A percentile compares a stretch with the other conserved stretches of the same genome.
These are phyloP conservation scores for Russula dissimulans DNA, from an alignment of 768 basidiomycete species.

Conservation along the genomic window DNA sequence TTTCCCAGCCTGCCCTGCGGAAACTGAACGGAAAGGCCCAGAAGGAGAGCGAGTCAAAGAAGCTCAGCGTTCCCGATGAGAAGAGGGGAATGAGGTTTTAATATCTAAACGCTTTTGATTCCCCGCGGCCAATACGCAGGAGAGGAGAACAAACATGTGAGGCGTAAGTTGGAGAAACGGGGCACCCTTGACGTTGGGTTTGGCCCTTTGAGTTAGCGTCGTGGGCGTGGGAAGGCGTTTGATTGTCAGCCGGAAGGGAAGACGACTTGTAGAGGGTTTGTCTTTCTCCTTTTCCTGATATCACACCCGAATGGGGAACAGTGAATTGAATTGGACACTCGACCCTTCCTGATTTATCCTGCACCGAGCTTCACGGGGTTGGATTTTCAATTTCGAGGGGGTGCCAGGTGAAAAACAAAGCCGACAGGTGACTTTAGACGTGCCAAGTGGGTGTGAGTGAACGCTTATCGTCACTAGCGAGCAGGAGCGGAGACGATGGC, in stretches of 20 bases:
- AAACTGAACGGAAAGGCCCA: not conserved
- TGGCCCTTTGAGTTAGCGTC: too few species aligned
- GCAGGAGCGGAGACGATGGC: too few species aligned
- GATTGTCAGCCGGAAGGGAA: too few species aligned
- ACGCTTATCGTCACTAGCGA: too few species aligned
- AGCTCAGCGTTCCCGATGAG: constrained; percentile 7
- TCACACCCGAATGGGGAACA: not conserved
- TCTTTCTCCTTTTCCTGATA: not conserved
- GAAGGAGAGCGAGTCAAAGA: constrained; percentile 8
- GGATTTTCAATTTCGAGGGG: not conserved
- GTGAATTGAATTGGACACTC: too few species aligned
- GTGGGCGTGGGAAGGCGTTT: too few species aligned
- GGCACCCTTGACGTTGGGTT: too few species aligned
- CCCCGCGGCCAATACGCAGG: not conserved
- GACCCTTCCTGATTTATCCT: not conserved
- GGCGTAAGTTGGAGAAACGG: not conserved
- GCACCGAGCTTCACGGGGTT: not conserved
- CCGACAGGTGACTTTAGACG: too few species aligned
- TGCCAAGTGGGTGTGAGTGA: too few species aligned
- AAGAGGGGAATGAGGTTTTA: constrained; percentile 9
- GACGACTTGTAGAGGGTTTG: too few species aligned
- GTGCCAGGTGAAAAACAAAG: too few species aligned
- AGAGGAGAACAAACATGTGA: not conserved
- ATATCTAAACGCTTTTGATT: not conserved
- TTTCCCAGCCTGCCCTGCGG: not conserved